These are phyloP conservation scores for Candida caryicola DNA, from an alignment of 805 yeast species.

Conservation along the genomic window DNA sequence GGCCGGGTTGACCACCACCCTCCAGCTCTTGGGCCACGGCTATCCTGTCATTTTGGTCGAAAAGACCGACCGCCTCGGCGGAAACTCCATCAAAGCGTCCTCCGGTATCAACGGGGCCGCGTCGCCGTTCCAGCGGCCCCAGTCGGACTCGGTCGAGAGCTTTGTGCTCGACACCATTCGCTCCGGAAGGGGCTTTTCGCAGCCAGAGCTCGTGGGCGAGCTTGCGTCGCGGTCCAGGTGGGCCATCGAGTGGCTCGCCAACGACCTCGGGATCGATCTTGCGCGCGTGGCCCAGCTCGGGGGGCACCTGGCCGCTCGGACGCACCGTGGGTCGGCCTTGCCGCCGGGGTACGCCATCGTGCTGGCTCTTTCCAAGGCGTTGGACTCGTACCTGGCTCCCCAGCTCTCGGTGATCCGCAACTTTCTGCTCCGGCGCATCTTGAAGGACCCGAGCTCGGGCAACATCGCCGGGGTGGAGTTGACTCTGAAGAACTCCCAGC, in stretches of 20 bases:
- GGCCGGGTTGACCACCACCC: constrained; percentile 51
- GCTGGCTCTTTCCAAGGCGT: constrained; percentile 39
- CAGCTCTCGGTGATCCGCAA: constrained; percentile 14
- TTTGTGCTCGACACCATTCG: constrained; percentile 30
- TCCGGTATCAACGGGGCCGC: constrained; percentile 54
- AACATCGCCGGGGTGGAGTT: constrained; percentile 40
- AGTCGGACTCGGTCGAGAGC: constrained; percentile 22
- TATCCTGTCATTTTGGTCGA: constrained; percentile 47
- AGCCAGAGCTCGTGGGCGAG: constrained; percentile 22
- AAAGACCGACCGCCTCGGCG: constrained; percentile 49
- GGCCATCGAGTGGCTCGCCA: constrained; percentile 35
- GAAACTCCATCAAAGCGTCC: constrained; percentile 60
- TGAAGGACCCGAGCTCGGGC: constrained; percentile 29
- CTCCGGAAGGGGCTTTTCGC: constrained; percentile 32
- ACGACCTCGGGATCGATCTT: constrained; percentile 25
- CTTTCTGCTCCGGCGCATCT: constrained; percentile 14
- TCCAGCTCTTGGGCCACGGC: constrained; percentile 35
- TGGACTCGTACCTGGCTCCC: constrained; percentile 31
- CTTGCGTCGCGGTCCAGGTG: constrained; percentile 25
- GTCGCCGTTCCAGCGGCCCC: constrained; percentile 23
- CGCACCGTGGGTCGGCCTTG: constrained; percentile 43
- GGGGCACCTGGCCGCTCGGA: constrained; percentile 40
- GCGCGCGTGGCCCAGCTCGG: constrained; percentile 34
- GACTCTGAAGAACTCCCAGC: constrained; percentile 14
- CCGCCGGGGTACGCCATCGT: constrained; percentile 64